Evolutionary conservation across 257 asterid genomes (phyloP).

Genomic region (Mitragyna speciosa): DNA sequence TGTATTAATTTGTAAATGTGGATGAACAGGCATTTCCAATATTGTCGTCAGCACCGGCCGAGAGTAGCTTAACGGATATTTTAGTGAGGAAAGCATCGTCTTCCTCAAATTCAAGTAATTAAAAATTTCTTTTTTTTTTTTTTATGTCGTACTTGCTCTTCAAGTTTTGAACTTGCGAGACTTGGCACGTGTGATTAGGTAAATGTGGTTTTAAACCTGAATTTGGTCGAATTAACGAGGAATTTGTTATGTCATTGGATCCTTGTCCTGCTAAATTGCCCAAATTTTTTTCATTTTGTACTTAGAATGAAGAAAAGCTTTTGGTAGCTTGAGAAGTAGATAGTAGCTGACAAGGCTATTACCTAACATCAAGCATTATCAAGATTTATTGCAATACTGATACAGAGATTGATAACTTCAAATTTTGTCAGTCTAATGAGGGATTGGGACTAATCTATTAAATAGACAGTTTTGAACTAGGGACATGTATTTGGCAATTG

Average conservation of each 20-base stretch:
- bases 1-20: constrained; percentile 1
- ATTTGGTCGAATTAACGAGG: background rate
- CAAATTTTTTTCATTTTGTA: background rate
- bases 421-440: background rate
- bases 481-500: background rate
- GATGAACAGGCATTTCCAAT: constrained; percentile 67
- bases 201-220: background rate
- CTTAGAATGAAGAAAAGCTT: background rate
- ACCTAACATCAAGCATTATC: background rate
- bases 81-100: constrained; percentile 67
- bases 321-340: background rate
- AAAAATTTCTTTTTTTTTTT: background rate
- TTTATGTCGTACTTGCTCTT: background rate
- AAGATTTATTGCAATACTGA: no score
- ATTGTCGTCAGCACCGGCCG: constrained; percentile 68
- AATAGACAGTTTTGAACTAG: background rate
- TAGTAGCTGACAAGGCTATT: background rate
- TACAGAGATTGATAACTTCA: background rate
- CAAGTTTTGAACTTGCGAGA: background rate
- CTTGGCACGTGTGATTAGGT: background rate
- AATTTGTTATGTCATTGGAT: background rate
- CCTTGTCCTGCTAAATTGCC: background rate
- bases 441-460: background rate
- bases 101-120: constrained; percentile 62
- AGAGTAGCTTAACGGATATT: constrained; percentile 83